Base-by-base conservation (phyloP, 805 yeast genomes). In the Saturnispora halmiae region DNA sequence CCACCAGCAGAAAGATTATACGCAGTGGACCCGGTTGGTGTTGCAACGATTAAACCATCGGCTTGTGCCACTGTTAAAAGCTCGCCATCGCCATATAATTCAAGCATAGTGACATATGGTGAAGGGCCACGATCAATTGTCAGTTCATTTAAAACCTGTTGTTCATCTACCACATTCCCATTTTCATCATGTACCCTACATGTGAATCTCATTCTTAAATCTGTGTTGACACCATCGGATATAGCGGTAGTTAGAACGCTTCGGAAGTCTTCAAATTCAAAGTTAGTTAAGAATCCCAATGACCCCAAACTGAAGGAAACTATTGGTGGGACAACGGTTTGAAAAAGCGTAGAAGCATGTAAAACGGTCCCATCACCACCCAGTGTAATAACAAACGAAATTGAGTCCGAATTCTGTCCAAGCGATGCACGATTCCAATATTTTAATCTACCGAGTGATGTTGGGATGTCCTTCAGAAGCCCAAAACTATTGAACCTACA, bases 321-420 rank as follows among this genome's bases (percentile, higher is more conserved):
- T 2, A 90, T 84, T 0, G 98, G 98, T 1, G 98, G 98, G 2
- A 88, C 96, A 36, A 73, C 72, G 43, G 72, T 66, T 61, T 83
- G 94, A 60, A 92, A 92, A 31, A 87, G 65, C 42, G 92, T 80
- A 2, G 95, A 86, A 0, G 90, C 90, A 53, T 82, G 82, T 8
- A 90, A 65, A 36, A 90, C 95, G 0, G 98, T 92, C 7, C 98
- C 97, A 56, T 92, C 98, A 14, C 98, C 98, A 19, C 98, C 98
- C 7, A 92, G 66, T 0, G 97, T 85, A 33, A 90, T 75, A 2
- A 86, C 79, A 45, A 88, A 65, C 58, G 90, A 97, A 48, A 78
- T 74, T 34, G 66, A 52, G 27, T 71, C 68, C 3, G 75, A 68
- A 59, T 36, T 55, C 37, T 43, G 60, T 51, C 58, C 52, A 10